Conservation (phyloP, 495 filamentous ascomycete species). For the Chlorociboria aeruginascens region DNA sequence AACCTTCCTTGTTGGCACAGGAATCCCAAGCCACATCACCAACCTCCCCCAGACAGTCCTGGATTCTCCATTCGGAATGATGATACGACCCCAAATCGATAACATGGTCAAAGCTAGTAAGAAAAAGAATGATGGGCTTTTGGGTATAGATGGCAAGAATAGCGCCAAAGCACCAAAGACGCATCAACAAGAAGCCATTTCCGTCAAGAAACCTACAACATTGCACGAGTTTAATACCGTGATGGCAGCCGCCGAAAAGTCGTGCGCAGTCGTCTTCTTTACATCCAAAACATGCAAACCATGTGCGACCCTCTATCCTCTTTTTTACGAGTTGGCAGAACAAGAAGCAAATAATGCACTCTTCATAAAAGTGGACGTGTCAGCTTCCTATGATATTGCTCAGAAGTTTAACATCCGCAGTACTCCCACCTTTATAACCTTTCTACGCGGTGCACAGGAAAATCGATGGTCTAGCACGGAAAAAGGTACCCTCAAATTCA, state of each 20-base stretch:
- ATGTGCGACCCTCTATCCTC: constrained; percentile 73
- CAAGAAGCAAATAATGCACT: constrained; percentile 56
- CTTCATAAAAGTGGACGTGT: constrained; percentile 78
- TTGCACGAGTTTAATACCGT: constrained; percentile 47
- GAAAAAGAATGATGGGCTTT: constrained; percentile 28
- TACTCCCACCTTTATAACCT: constrained; percentile 89
- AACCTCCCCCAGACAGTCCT: constrained; percentile 79
- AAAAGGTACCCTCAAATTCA: constrained; percentile 51
- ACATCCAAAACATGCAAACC: constrained; percentile 79
- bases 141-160: constrained; percentile 33
- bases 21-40: constrained; percentile 82
- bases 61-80: constrained; percentile 81
- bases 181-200: constrained; percentile 16
- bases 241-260: constrained; percentile 43
- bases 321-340: constrained; percentile 69
- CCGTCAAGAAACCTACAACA: constrained; percentile 26
- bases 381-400: constrained; percentile 51
- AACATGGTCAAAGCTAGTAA: constrained; percentile 59
- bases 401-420: constrained; percentile 55
- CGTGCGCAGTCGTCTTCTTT: constrained; percentile 83
- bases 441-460: constrained; percentile 60
- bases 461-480: constrained; percentile 75
- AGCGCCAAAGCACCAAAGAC: constrained; percentile 19
- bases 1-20: constrained; percentile 81
- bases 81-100: constrained; percentile 76